Conservation (phyloP, 768 basidiomycete genomes). For the Suillus paluster region DNA sequence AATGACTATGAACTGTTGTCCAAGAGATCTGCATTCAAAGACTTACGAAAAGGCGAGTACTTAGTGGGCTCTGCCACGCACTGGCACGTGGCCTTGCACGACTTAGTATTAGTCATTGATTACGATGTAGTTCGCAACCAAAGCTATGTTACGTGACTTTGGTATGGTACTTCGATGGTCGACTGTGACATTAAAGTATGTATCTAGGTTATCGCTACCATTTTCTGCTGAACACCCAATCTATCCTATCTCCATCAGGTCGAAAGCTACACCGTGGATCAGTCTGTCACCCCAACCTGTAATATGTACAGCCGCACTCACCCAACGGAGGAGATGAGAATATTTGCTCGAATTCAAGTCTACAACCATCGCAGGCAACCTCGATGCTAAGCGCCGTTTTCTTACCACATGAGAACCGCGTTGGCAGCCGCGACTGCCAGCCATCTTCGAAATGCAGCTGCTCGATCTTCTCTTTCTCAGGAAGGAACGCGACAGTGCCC, state of each 20-base stretch:
- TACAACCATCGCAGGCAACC: constrained; percentile 18
- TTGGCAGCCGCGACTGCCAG: constrained; percentile 12
- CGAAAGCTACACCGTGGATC: not conserved
- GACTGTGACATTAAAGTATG: too few relatives aligned
- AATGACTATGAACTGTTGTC: too few relatives aligned
- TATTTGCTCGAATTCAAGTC: constrained; percentile 20
- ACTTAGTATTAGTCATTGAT: too few relatives aligned
- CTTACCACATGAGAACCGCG: constrained; percentile 13
- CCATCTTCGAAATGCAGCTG: constrained; percentile 13
- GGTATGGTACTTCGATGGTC: too few relatives aligned
- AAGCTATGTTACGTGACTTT: too few relatives aligned
- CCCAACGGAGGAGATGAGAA: constrained; percentile 23
- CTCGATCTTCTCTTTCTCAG: constrained; percentile 5
- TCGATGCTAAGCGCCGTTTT: constrained; percentile 17
- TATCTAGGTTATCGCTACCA: too few relatives aligned
- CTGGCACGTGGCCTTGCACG: too few relatives aligned
- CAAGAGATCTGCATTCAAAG: too few relatives aligned
- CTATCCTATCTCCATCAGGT: not conserved
- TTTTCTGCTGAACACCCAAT: not conserved
- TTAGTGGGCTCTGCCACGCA: too few relatives aligned
- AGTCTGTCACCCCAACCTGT: not conserved
- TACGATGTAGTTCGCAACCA: too few relatives aligned
- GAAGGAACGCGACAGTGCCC: constrained; percentile 16
- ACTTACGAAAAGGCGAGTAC: too few relatives aligned
- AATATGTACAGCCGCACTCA: constrained; percentile 12